phyloP scores from a whole-genome alignment of 2,329 filamentous ascomycete species.

The Talaromyces pinophilus region DNA sequence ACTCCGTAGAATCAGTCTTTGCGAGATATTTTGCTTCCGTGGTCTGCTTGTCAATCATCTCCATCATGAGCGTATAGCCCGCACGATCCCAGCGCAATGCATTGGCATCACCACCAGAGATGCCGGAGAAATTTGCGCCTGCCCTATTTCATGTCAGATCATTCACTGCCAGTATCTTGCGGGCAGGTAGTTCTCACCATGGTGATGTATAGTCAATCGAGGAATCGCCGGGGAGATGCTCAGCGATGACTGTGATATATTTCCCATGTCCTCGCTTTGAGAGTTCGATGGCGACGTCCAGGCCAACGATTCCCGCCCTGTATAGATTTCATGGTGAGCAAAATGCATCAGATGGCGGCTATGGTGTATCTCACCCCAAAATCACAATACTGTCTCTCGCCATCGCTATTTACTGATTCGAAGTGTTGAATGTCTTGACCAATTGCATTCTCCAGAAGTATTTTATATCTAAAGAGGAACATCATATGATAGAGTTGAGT shows the following conservation, averaged over 20 bases:
- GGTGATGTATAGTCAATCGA: conserved; percentile 45
- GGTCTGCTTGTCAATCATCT: conserved; percentile 40
- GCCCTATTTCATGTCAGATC: conserved; percentile 34
- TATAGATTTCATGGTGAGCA: too few species aligned
- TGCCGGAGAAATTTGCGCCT: conserved; percentile 50
- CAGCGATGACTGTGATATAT: conserved; percentile 41
- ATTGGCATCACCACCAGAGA: conserved; percentile 46
- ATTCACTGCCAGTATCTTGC: not conserved
- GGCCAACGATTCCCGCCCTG: conserved; percentile 18
- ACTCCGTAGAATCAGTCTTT: conserved; percentile 44
- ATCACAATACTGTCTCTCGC: conserved; percentile 24
- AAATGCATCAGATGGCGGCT: too few species aligned
- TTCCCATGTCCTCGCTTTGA: conserved; percentile 21
- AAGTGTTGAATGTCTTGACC: not conserved
- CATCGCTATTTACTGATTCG: not conserved
- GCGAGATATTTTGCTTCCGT: conserved; percentile 39
- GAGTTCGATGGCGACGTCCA: conserved; percentile 18
- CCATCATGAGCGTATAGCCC: conserved; percentile 37
- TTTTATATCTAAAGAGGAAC: not conserved
- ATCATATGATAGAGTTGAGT: not conserved
- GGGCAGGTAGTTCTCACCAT: conserved; percentile 31
- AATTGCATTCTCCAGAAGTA: not conserved
- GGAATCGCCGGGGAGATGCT: conserved; percentile 46
- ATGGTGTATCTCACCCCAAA: conserved; percentile 13
- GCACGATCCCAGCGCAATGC: conserved; percentile 47